A percentile compares a stretch with the other conserved stretches of the same genome.
Evolutionary conservation across 129 eudicot genomes (phyloP).

Genomic region (Saposhnikovia divaricata): DNA sequence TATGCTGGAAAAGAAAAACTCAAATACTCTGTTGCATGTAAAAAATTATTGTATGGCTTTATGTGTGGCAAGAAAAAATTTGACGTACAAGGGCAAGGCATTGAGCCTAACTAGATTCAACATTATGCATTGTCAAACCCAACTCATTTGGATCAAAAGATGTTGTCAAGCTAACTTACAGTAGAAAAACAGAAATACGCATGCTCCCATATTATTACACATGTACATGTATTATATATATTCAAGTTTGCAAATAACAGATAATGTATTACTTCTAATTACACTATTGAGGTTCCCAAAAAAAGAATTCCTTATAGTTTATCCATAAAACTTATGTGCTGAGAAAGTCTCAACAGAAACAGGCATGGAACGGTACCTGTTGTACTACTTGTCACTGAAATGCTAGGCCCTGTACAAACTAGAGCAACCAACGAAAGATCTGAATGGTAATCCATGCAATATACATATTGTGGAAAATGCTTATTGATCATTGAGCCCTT

Average conservation of each 20-base stretch:
- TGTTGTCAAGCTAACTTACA: neutral
- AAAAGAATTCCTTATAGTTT: neutral
- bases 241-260: neutral
- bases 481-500: constrained; percentile 34
- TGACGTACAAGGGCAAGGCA: neutral
- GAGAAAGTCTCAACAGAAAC: neutral
- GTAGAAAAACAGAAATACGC: neutral
- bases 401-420: constrained; percentile 51
- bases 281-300: neutral
- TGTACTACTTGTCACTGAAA: constrained; percentile 26
- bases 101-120: neutral
- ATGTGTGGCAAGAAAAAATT: neutral
- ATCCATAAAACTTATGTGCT: neutral
- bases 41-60: neutral
- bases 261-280: neutral
- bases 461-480: constrained; percentile 44
- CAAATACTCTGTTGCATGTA: neutral
- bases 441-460: constrained; percentile 62
- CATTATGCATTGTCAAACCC: neutral
- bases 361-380: constrained; percentile 34
- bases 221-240: neutral
- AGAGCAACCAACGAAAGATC: constrained; percentile 48
- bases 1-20: neutral
- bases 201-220: neutral
- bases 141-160: neutral